Base-by-base conservation (phyloP, 768 basidiomycete species). In the Suillus lakei region DNA sequence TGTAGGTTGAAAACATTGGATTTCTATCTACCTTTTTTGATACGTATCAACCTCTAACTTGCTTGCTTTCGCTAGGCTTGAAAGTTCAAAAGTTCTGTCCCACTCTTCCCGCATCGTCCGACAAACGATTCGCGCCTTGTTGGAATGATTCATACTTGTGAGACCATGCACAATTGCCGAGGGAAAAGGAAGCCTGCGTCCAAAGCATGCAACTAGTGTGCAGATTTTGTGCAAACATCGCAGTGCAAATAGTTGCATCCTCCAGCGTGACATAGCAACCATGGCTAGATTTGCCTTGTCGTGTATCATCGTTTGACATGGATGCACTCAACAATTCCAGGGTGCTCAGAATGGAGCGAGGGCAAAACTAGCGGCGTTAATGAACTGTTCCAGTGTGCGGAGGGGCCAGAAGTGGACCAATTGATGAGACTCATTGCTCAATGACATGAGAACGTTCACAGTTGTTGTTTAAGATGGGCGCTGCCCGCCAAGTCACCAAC, bases 351-450 rank as follows among this genome's bases (percentile, higher is more conserved):
- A 97, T 0, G 95, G 93, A 4, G 92, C 88, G 74, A 97, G 99
- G 0, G 93, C 90, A 62, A 99, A 80, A 77, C 92, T 96, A 4
- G 97, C 96, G 4, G 96, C 91, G 73, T 93, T 90, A 74, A 98
- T 91, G 64, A 99, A 96, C 16, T 87, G 84, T 6, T 91, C 88
- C 36, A 99, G 82, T 1, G 98, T 92, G 55, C 86, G 89, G 66
- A 98, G 80, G 2, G 97, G 90, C 89, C 92, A 96, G 73, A 91
- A 98, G 76, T 99, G 97, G 7, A 98, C 98, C 36, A 95, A 85
- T 0, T 98, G 97, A 75, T 99, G 98, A 0, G 97, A 95, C 75
- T 99, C 98, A 67, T 92, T 96, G 76, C 91, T 89, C 23, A 99
- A 86, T 0, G 96, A 97, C 88, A 97, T 93, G 41, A 98, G 83